phyloP scores from a whole-genome alignment of 192 early-diverging fungal genomes.

The Coemansia nantahalensis region DNA sequence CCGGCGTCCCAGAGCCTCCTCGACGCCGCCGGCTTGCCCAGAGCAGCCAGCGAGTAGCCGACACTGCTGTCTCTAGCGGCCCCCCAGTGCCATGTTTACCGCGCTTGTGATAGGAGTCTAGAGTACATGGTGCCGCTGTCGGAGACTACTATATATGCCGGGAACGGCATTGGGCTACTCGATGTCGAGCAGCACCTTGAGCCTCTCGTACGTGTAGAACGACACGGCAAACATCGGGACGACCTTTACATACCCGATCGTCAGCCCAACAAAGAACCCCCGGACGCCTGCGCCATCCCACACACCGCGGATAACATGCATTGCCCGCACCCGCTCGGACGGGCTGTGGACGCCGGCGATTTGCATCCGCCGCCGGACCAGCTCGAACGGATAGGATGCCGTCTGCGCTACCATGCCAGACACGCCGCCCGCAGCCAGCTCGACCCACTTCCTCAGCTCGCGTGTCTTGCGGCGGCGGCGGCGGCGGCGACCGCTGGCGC shows the following conservation, averaged over 20 bases:
- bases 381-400: slow-evolving; percentile 87
- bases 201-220: slow-evolving; percentile 81
- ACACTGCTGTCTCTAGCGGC: too few relatives aligned
- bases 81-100: too few relatives aligned
- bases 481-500: slow-evolving; percentile 8
- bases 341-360: slow-evolving; percentile 66
- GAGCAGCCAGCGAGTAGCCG: slow-evolving; percentile 13
- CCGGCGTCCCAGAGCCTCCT: slow-evolving; percentile 36
- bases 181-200: slow-evolving; percentile 41
- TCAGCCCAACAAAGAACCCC: slow-evolving; percentile 96
- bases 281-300: slow-evolving; percentile 64
- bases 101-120: too few relatives aligned
- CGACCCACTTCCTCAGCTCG: slow-evolving; percentile 72
- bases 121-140: too few relatives aligned
- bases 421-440: slow-evolving; percentile 76
- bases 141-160: too few relatives aligned
- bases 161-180: slow-evolving; percentile 18
- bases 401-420: slow-evolving; percentile 87
- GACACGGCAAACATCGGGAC: slow-evolving; percentile 88
- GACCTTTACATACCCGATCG: slow-evolving; percentile 95
- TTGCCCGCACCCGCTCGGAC: slow-evolving; percentile 52
- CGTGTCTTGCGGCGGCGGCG: slow-evolving; percentile 48
- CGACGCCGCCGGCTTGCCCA: slow-evolving; percentile 44
- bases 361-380: slow-evolving; percentile 84
- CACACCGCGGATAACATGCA: slow-evolving; percentile 62